Evolutionary conservation across 306 rosid species (phyloP).

Genomic region (Cicer chorassanicum): DNA sequence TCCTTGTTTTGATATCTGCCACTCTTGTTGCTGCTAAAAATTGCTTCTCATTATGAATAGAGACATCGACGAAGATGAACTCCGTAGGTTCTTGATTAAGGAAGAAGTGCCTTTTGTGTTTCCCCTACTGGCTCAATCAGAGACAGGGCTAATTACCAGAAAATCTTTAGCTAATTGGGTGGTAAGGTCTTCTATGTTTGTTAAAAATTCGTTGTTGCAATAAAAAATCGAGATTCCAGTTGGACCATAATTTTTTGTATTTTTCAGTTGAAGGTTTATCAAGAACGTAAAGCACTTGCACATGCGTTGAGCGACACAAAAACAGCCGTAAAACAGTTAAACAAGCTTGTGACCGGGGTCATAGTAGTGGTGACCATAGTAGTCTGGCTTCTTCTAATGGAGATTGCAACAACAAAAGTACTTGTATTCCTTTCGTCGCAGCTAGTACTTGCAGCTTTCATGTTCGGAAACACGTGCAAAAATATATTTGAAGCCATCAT

Average conservation of each 20-base stretch:
- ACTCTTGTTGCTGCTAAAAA: constrained; percentile 22
- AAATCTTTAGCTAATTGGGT: constrained; percentile 78
- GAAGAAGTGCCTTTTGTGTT: constrained; percentile 77
- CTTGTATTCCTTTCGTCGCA: constrained; percentile 79
- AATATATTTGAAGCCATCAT: constrained; percentile 83
- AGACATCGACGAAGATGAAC: constrained; percentile 77
- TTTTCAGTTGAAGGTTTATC: constrained; percentile 79
- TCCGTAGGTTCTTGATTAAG: constrained; percentile 76
- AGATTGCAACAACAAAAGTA: constrained; percentile 85
- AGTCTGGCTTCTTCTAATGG: constrained; percentile 89
- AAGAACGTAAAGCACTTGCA: constrained; percentile 82
- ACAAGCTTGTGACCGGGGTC: constrained; percentile 69
- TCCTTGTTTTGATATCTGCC: constrained; percentile 14
- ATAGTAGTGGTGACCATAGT: constrained; percentile 56
- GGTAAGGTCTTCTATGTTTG: constrained; percentile 58
- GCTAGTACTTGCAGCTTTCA: constrained; percentile 72
- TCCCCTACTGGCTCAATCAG: constrained; percentile 64
- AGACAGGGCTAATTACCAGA: constrained; percentile 61
- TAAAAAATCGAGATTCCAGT: constrained; percentile 23
- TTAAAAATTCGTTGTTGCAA: neutral
- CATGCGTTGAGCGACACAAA: constrained; percentile 87
- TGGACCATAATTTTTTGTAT: constrained; percentile 31
- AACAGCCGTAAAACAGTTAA: constrained; percentile 85
- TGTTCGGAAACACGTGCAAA: constrained; percentile 95
- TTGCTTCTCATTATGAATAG: constrained; percentile 48